Base-by-base conservation (phyloP, 257 asterid genomes). In the Salvia splendens region DNA sequence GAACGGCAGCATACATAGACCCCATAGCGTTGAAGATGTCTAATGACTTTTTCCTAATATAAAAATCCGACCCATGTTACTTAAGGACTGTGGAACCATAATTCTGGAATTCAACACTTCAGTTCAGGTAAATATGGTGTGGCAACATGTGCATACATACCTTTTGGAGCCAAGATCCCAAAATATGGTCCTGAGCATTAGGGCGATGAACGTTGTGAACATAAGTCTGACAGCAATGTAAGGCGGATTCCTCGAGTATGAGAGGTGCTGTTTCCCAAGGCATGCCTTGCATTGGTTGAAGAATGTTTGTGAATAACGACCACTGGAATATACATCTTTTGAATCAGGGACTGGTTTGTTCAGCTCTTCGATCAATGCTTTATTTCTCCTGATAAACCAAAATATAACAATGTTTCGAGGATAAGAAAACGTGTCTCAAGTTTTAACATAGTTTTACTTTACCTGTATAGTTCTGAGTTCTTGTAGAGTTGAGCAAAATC, bases 21-120 rank as follows among this genome's bases (percentile, higher is more conserved):
- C 98, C 98, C 83, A 89, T 79, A 8, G 96, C 98, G 62, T 86
- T 89, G 47, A 86, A 78, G 20, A 92, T 41, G 76, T 89, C 98
- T 70, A 86, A 91, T 14, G 38, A 73, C 63, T 56, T 79, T 42
- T 28, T 5, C 42, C 42, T 38, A 10, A 38, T 38, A 8, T 38
- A 6, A 38, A 38, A 38, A 38, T 0, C 7, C 42, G 8, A 38
- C 42, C 8, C 8, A 5, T 24, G 30, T 24, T 24, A 20, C 24
- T 20, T 20, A 20, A 24, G 30, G 30, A 24, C 30, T 24, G 30
- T 24, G 30, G 30, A 24, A 24, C 30, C 30, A 24, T 24, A 24
- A 6, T 1, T 38, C 1, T 5, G 42, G 42, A 5, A 0, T 24
- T 24, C 30, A 24, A 24, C 30, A 24, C 30, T 24, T 24, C 1